Evolutionary conservation across 2,329 filamentous ascomycete genomes (phyloP), one percentile per base, ranked within the genome.

Genomic region (Ceratocystiopsis brevicomis): DNA sequence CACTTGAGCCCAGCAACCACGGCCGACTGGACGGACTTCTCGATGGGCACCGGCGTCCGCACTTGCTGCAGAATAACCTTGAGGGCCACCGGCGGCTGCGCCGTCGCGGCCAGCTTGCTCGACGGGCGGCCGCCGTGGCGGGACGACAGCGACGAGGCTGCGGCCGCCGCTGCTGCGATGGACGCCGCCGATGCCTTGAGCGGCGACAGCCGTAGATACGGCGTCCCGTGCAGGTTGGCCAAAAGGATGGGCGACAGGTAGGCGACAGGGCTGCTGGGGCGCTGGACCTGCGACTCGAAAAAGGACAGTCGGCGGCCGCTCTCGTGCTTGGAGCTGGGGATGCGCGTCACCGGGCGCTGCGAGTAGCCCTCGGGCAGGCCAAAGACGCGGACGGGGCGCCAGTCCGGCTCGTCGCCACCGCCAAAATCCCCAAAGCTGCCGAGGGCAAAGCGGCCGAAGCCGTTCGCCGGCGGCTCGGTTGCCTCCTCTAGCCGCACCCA

Each of bases 1-100:
- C 76, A 76, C 57, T 95, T 95, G 37, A 98, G 61, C 0, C 84
- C 86, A 16, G 83, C 78, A 51, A 96, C 78, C 5, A 96, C 71
- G 5, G 83, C 83, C 8, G 84, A 82, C 55, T 96, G 87, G 11
- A 94, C 71, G 2, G 81, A 72, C 39, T 84, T 72, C 53, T 96
- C 88, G 4, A 82, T 87, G 1, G 87, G 88, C 9, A 90, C 67
- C 0, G 90, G 90, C 0, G 87, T 94, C 12, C 86, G 79, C 37
- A 98, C 76, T 52, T 94, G 90, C 39, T 88, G 71, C 37, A 98
- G 66, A 0, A 82, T 92, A 43, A 96, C 83, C 54, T 95, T 87
- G 50, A 67, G 69, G 40, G 67, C 78, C 54, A 66, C 75, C 16
- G 66, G 77, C 25, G 69, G 77, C 51, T 60, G 71, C 42, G 67